phyloP scores from a whole-genome alignment of 768 basidiomycete species.

The Coprinellus aureogranulatus region DNA sequence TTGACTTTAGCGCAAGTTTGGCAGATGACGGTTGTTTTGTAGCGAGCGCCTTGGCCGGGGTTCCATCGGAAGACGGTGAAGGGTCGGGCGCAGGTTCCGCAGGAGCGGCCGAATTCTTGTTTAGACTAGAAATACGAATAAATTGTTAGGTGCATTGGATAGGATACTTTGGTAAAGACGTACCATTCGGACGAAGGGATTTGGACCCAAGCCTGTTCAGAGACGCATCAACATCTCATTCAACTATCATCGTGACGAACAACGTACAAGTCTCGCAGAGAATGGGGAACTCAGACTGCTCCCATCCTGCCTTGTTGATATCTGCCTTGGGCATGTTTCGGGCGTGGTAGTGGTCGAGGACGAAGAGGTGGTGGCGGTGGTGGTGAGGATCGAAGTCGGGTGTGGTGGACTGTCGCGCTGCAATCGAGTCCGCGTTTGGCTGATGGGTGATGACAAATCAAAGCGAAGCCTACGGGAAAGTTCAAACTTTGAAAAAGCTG shows the following conservation, averaged over 20 bases:
- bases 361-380: too few relatives aligned
- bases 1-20: slow-evolving; percentile 96
- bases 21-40: slow-evolving; percentile 96
- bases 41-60: slow-evolving; percentile 88
- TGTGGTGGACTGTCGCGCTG: too few relatives aligned
- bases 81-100: slow-evolving; percentile 95
- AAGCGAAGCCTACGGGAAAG: too few relatives aligned
- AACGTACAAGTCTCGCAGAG: slow-evolving; percentile 87
- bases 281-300: slow-evolving; percentile 90
- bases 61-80: slow-evolving; percentile 99
- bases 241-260: not conserved
- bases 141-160: too few relatives aligned
- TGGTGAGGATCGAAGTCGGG: too few relatives aligned
- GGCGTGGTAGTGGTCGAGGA: too few relatives aligned
- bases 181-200: slow-evolving; percentile 95
- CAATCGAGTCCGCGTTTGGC: too few relatives aligned
- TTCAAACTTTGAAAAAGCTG: too few relatives aligned
- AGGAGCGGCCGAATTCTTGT: slow-evolving; percentile 93
- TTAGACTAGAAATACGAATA: slow-evolving; percentile 84
- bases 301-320: slow-evolving; percentile 93
- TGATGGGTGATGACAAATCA: too few relatives aligned
- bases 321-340: slow-evolving; percentile 66
- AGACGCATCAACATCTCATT: slow-evolving; percentile 5
- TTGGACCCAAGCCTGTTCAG: slow-evolving; percentile 73
- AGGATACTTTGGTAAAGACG: too few relatives aligned